Evolutionary conservation across 2,329 filamentous ascomycete species (phyloP).

Genomic region (Rhynchosporium secalis): DNA sequence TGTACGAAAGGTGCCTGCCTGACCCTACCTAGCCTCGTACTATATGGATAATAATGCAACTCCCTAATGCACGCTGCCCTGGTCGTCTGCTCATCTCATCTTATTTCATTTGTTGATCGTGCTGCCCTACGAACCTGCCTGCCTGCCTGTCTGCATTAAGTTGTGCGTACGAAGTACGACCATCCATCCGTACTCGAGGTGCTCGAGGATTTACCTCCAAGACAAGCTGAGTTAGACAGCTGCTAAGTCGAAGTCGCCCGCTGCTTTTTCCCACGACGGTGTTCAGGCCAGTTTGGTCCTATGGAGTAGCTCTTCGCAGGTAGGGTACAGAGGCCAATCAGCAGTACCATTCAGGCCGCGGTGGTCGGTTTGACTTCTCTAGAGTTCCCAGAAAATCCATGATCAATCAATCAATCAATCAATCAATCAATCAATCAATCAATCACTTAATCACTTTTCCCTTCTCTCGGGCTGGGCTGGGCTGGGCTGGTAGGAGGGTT

Average conservation of each 20-base stretch:
- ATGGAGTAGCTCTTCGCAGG: neutral
- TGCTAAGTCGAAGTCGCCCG: too few species aligned
- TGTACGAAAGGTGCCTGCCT: too few species aligned
- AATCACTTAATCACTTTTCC: neutral
- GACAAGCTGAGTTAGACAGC: too few species aligned
- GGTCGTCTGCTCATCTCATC: slow-evolving; percentile 13
- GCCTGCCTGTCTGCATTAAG: neutral
- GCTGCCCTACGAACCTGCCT: too few species aligned
- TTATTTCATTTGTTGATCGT: slow-evolving; percentile 7
- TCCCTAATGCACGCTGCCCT: slow-evolving; percentile 9
- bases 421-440: too few species aligned
- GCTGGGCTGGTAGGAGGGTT: too few species aligned
- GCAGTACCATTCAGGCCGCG: slow-evolving; percentile 3
- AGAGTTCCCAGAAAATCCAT: slow-evolving; percentile 11
- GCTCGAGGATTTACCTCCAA: too few species aligned
- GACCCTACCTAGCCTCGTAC: neutral
- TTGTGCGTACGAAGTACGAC: neutral
- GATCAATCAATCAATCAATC: too few species aligned
- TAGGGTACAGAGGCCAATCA: neutral
- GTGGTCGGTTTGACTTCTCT: neutral
- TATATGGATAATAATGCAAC: slow-evolving; percentile 8
- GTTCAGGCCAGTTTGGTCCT: neutral
- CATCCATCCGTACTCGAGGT: too few species aligned
- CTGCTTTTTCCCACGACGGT: neutral
- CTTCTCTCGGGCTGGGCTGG: neutral